phyloP scores from a whole-genome alignment of 108 stramenopile genomes.

The Nannochloropsis oceanica region DNA sequence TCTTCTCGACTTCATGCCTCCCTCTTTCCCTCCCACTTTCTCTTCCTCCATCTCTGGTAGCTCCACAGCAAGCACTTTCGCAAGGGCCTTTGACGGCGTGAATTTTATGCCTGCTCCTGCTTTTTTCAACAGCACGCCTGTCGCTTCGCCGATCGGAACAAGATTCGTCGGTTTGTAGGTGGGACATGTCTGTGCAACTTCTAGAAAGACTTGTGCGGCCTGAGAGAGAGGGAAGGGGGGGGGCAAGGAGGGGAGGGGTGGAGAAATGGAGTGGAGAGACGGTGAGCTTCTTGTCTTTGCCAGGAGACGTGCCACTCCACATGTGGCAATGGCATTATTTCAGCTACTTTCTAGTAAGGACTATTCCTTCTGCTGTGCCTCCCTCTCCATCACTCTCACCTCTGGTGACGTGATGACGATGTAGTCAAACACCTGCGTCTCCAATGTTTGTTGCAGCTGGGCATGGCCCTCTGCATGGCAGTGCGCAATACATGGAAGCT shows the following conservation, averaged over 20 bases:
- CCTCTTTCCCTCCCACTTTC: neutral
- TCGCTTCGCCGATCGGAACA: neutral
- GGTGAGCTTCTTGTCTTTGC: no score
- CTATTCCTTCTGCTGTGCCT: neutral
- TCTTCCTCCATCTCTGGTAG: neutral
- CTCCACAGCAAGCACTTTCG: neutral
- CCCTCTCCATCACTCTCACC: neutral
- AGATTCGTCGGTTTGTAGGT: neutral
- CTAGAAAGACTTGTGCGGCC: neutral
- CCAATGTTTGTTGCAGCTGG: neutral
- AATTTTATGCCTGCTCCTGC: neutral
- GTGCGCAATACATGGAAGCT: neutral
- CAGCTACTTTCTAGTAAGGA: neutral
- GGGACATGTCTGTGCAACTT: neutral
- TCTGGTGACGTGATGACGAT: neutral
- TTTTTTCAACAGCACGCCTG: neutral
- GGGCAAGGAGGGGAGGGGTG: neutral
- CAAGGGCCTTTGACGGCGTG: neutral
- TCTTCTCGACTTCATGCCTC: neutral
- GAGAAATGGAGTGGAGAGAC: no score
- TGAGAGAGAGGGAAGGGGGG: neutral
- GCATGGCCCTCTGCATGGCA: neutral
- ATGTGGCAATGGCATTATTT: no score
- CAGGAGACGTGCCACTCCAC: no score
- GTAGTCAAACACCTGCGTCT: neutral